Conservation (phyloP, 1,139 yeast genomes). For the Lipomyces yarrowii region DNA sequence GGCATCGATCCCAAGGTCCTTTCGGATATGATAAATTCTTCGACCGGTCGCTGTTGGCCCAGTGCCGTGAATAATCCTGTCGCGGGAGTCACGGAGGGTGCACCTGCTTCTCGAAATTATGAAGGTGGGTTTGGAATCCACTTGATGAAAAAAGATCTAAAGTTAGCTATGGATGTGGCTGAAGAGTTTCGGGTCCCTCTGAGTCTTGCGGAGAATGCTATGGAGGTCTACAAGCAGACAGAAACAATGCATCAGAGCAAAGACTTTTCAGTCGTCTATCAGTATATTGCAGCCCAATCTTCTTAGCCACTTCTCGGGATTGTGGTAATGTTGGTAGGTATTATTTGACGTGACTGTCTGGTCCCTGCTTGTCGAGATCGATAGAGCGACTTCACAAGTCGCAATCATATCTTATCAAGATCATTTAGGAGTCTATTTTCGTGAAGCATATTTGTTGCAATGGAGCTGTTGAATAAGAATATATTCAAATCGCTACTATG, state of each 20-base stretch:
- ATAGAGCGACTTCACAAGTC: no score
- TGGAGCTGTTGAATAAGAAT: no score
- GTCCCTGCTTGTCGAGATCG: no score
- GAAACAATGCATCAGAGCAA: constrained; percentile 35
- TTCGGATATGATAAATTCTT: constrained; percentile 57
- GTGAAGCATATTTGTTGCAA: no score
- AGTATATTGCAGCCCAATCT: constrained; percentile 25
- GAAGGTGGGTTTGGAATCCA: constrained; percentile 59
- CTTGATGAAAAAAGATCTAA: constrained; percentile 60
- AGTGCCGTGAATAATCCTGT: constrained; percentile 64
- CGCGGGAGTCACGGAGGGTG: constrained; percentile 51
- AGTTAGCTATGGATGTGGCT: constrained; percentile 57
- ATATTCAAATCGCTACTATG: no score
- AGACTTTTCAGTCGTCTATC: constrained; percentile 43
- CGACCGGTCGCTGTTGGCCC: constrained; percentile 67
- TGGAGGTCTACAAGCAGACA: constrained; percentile 40
- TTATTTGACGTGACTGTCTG: no score
- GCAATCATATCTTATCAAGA: no score
- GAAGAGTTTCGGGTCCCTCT: constrained; percentile 35
- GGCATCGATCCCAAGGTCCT: constrained; percentile 55
- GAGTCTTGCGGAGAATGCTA: constrained; percentile 39
- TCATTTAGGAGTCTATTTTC: no score
- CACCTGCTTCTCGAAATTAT: constrained; percentile 55
- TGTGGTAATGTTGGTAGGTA: no score
- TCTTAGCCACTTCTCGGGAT: background rate